These are phyloP conservation scores for Candida anglica DNA, from an alignment of 805 yeast genomes.

Conservation along the genomic window DNA sequence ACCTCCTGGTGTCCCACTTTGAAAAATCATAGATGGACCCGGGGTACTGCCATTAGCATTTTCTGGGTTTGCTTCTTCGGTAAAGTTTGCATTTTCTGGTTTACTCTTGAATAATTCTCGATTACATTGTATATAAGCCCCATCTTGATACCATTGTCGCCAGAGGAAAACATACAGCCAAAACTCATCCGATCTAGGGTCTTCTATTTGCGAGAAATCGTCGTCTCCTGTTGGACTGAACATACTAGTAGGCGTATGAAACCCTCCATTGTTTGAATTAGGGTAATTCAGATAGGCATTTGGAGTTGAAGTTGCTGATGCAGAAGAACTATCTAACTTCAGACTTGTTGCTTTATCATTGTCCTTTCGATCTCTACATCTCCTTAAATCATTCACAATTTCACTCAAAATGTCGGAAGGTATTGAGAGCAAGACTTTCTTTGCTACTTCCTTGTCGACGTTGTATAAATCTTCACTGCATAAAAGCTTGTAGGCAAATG, in stretches of 20 bases:
- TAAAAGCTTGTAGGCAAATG: conserved; percentile 1
- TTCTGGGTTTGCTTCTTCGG: background rate
- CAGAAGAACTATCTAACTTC: too few relatives aligned
- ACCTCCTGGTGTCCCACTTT: too few relatives aligned
- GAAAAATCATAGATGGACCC: background rate
- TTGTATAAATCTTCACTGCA: conserved; percentile 1
- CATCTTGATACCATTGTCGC: background rate
- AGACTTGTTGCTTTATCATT: too few relatives aligned
- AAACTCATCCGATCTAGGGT: background rate
- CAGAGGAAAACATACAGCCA: background rate
- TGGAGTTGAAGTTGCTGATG: too few relatives aligned
- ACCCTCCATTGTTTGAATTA: too few relatives aligned
- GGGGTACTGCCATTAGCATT: background rate
- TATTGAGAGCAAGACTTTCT: background rate
- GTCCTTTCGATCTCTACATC: background rate
- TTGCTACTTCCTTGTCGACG: background rate
- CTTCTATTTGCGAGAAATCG: background rate
- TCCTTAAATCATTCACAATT: background rate
- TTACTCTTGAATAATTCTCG: background rate
- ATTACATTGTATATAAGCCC: background rate
- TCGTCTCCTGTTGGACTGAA: background rate
- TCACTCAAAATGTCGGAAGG: background rate
- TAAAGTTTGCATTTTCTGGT: background rate
- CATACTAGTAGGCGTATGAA: too few relatives aligned
- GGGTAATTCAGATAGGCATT: too few relatives aligned